Evolutionary conservation across 148 eudicot species (phyloP).

Genomic region (Chenopodium suecicum): DNA sequence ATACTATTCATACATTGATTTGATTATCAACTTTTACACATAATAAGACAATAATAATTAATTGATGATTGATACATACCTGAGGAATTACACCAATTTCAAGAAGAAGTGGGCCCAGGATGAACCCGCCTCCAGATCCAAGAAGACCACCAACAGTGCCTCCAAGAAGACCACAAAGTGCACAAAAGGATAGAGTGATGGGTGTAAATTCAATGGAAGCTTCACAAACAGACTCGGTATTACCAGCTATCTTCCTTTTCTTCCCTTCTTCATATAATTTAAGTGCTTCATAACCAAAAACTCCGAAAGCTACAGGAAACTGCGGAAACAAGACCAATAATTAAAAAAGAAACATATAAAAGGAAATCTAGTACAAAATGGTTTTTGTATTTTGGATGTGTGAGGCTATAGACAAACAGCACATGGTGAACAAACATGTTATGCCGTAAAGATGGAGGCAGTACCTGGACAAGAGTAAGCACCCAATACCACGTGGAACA

Average conservation of each 20-base stretch:
- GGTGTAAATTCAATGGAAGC: slow-evolving; percentile 83
- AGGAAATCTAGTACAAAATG: neutral
- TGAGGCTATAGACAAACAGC: neutral
- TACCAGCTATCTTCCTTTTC: slow-evolving; percentile 58
- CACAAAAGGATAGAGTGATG: slow-evolving; percentile 63
- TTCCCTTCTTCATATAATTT: slow-evolving; percentile 68
- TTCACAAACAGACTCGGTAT: slow-evolving; percentile 67
- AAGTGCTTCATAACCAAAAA: slow-evolving; percentile 67
- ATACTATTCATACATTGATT: neutral
- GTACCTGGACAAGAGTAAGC: slow-evolving; percentile 76
- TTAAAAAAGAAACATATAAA: too few species aligned
- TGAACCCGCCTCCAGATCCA: slow-evolving; percentile 98
- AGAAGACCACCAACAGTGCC: slow-evolving; percentile 96
- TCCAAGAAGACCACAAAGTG: slow-evolving; percentile 84
- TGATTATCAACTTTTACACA: neutral
- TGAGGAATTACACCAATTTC: slow-evolving; percentile 98
- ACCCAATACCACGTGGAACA: slow-evolving; percentile 80
- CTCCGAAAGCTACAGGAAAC: slow-evolving; percentile 75
- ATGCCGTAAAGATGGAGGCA: too few species aligned
- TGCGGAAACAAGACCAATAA: slow-evolving; percentile 23
- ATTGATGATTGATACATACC: slow-evolving; percentile 39
- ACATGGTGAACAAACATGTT: neutral
- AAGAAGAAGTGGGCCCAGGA: slow-evolving; percentile 90
- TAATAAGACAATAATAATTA: slow-evolving; percentile 15
- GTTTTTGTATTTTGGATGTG: neutral